Base-by-base conservation (phyloP, 129 eudicot genomes). In the Flaveria trinervia region DNA sequence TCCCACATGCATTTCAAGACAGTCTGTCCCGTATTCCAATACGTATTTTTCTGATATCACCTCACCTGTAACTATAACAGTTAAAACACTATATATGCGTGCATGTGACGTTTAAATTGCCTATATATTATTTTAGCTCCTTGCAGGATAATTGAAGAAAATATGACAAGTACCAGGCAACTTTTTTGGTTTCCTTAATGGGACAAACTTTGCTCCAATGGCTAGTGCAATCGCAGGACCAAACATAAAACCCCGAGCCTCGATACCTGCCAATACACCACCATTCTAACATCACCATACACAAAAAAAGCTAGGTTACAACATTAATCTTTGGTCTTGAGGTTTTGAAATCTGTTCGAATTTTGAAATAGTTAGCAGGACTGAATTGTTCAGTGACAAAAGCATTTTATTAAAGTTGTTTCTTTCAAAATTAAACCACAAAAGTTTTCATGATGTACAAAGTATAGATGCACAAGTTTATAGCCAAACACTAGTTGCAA, bases 1-100 rank as follows among this genome's bases (percentile, higher is more conserved):
- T 77, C 95, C 98, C 68, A 90, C 88, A 81, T 93, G 98, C 98
- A 93, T 93, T 84, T 93, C 97, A 43, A 93, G 85, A 60, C 97
- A 88, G 79, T 93, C 98, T 5, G 84, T 86, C 79, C 98, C 98
- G 62, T 90, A 93, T 79, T 93, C 98, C 82, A 93, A 73, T 69
- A 81, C 85, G 70, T 93, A 93, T 72, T 93, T 91, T 85, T 93
- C 89, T 44, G 89, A 85, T 62, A 90, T 81, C 70, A 93, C 98
- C 82, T 90, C 84, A 77, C 97, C 98, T 93, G 86, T 65, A 77
- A 1, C 69, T 57, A 52, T 41, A 12, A 33, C 23, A 16, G 0
- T 74, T 70, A 16, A 65, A 18, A 23, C 71, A 50, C 41, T 20
- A 2, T 18, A 15, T 20, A 25, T 74, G 17, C 14, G 26, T 0